Percentiles rank a stretch among this genome's conserved stretches.
Evolutionary conservation across 768 basidiomycete genomes (phyloP).

Genomic region (Pulveroboletus sp.): DNA sequence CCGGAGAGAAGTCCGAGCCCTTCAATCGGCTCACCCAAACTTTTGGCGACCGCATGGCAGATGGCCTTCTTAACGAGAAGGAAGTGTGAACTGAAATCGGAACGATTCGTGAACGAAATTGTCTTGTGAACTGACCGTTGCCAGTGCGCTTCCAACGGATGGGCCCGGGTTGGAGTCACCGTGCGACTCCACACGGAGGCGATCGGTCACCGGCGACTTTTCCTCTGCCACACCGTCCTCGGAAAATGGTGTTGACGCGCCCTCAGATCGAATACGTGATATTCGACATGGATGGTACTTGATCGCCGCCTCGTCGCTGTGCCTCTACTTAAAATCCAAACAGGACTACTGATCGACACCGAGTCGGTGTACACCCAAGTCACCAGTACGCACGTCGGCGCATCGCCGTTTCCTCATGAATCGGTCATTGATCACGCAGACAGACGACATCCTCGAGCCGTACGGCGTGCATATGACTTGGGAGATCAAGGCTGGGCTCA

Average conservation of each 20-base stretch:
- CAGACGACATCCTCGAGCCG: constrained; percentile 67
- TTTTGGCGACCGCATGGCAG: background rate
- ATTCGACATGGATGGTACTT: constrained; percentile 69
- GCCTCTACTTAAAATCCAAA: background rate
- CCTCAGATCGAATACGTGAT: constrained; percentile 54
- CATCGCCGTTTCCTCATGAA: background rate
- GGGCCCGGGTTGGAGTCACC: no score
- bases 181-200: no score
- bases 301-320: background rate
- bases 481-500: constrained; percentile 85
- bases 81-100: no score
- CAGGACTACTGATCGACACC: constrained; percentile 74
- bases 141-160: no score
- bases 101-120: no score
- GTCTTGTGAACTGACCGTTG: no score
- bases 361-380: constrained; percentile 74
- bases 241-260: constrained; percentile 10
- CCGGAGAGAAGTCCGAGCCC: background rate
- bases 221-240: background rate
- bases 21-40: background rate
- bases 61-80: no score
- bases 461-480: constrained; percentile 80
- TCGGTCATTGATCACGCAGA: constrained; percentile 1
- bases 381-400: constrained; percentile 51
- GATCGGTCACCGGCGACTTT: no score